Percentiles rank a stretch among this genome's conserved stretches.
Conservation (phyloP, 192 early-diverging fungal genomes). For the Podila epigama region DNA sequence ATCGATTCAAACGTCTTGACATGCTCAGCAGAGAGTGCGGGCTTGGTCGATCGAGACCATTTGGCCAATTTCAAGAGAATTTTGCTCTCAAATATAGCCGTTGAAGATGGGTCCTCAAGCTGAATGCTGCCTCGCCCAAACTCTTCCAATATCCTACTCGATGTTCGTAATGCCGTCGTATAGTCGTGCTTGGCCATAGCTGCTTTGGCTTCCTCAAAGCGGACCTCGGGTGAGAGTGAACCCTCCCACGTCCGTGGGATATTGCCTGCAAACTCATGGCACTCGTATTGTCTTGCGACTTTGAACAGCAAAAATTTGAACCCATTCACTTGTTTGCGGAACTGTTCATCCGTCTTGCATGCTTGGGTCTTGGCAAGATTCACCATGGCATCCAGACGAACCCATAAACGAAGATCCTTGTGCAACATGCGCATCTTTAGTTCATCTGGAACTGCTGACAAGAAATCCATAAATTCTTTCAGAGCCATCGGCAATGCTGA, state of each 20-base stretch:
- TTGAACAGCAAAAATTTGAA: slow-evolving; percentile 46
- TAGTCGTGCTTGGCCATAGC: slow-evolving; percentile 41
- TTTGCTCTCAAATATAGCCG: slow-evolving; percentile 23
- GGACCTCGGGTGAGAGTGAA: slow-evolving; percentile 33
- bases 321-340: slow-evolving; percentile 29
- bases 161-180: slow-evolving; percentile 1
- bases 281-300: slow-evolving; percentile 30
- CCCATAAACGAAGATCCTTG: slow-evolving; percentile 40
- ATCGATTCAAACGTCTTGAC: slow-evolving; percentile 27
- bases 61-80: slow-evolving; percentile 52
- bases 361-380: slow-evolving; percentile 27
- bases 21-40: slow-evolving; percentile 15
- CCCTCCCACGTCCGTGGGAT: slow-evolving; percentile 46
- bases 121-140: neutral
- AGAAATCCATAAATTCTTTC: slow-evolving; percentile 29
- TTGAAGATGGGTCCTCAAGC: neutral
- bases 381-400: slow-evolving; percentile 29
- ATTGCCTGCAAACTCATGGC: slow-evolving; percentile 37
- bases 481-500: slow-evolving; percentile 8
- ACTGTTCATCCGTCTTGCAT: neutral
- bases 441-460: slow-evolving; percentile 27
- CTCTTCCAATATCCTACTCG: slow-evolving; percentile 10
- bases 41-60: slow-evolving; percentile 47
- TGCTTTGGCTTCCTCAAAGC: slow-evolving; percentile 38
- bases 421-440: slow-evolving; percentile 23